These are phyloP conservation scores for Podosphaera aphanis DNA, from an alignment of 2,329 filamentous ascomycete species.

Conservation along the genomic window DNA sequence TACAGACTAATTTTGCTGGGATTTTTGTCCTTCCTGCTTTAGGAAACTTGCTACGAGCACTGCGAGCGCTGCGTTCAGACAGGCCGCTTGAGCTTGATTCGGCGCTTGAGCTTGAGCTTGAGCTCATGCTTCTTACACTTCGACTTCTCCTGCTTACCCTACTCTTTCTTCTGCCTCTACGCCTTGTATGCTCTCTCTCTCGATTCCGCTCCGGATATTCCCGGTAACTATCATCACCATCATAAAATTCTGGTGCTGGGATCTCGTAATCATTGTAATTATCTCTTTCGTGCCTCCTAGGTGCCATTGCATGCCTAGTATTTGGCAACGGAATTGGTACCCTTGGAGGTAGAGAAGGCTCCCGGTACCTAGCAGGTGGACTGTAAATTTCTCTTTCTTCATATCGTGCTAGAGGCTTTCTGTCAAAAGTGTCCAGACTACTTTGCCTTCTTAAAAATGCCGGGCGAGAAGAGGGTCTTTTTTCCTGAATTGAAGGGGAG, in stretches of 20 bases:
- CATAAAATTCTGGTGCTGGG: slow-evolving; percentile 42
- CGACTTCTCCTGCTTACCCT: slow-evolving; percentile 17
- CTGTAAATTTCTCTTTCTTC: slow-evolving; percentile 31
- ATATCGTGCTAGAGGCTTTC: slow-evolving; percentile 35
- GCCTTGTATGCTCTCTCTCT: slow-evolving; percentile 34
- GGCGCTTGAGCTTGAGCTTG: slow-evolving; percentile 1
- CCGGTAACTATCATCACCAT: slow-evolving; percentile 52
- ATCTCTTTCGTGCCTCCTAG: slow-evolving; percentile 32
- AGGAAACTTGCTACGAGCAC: slow-evolving; percentile 39
- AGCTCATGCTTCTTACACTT: slow-evolving; percentile 18
- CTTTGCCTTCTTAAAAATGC: slow-evolving; percentile 58
- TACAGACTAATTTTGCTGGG: slow-evolving; percentile 56
- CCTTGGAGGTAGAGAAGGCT: slow-evolving; percentile 18
- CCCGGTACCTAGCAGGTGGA: slow-evolving; percentile 28
- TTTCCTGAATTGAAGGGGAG: slow-evolving; percentile 9
- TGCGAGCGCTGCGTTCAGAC: slow-evolving; percentile 20
- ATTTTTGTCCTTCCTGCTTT: slow-evolving; percentile 81
- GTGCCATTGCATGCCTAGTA: slow-evolving; percentile 34
- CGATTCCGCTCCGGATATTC: slow-evolving; percentile 31
- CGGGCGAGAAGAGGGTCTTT: slow-evolving; percentile 28
- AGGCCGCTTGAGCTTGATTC: slow-evolving; percentile 2
- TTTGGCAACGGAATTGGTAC: slow-evolving; percentile 47
- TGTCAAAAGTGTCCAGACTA: slow-evolving; percentile 75
- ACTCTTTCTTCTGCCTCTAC: slow-evolving; percentile 14
- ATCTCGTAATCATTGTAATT: slow-evolving; percentile 43